Evolutionary conservation across 768 basidiomycete species (phyloP), one percentile per base, ranked within the genome.

Genomic region (Leccinum rimulosum): DNA sequence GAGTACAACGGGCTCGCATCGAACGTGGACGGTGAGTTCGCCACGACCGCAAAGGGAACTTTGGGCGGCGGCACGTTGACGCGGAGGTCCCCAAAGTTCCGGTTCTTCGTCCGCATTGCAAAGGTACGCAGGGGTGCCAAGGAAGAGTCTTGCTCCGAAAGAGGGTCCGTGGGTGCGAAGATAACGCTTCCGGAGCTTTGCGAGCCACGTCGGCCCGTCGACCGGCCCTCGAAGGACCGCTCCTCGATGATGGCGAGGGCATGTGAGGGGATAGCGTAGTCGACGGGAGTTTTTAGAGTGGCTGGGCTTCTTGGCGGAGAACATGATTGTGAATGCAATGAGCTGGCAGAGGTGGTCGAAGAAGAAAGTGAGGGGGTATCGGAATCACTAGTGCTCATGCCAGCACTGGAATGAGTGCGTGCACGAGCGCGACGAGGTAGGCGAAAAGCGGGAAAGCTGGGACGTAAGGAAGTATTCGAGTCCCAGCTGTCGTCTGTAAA

Each of bases 301-400:
- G 63, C 72, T 22, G 69, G 73, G 56, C 73, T 77, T 36, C 70
- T 61, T 8, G 75, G 76, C 7, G 70, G 79, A 61, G 62, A 64
- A 69, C 63, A 61, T 52, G 67, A 61, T 25, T 65, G 69, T 3
- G 75, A 77, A 52, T 67, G 71, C 3, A 67, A 66, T 4, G 78
- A 79, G 54, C 76, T 77, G 57, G 64, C 68, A 2, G 78, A 79
- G 8, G 67, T 69, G 45, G 63, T 70, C 30, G 77, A 80, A 52
- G 79, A 79, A 31, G 75, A 71, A 52, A 83, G 71, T 10, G 82
- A 80, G n/a, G 80, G 80, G n/a, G 76, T 77, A 58, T 81, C 79
- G 52, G 77, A 79, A 58, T 77, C 77, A 55, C 75, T 73, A 19
- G 66, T 55, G 45, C 74, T 71, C 25, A 74, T 54, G 48, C 67